These are phyloP conservation scores for Paramecium sexaurelia DNA, from an alignment of 73 alveolate species.

Conservation along the genomic window DNA sequence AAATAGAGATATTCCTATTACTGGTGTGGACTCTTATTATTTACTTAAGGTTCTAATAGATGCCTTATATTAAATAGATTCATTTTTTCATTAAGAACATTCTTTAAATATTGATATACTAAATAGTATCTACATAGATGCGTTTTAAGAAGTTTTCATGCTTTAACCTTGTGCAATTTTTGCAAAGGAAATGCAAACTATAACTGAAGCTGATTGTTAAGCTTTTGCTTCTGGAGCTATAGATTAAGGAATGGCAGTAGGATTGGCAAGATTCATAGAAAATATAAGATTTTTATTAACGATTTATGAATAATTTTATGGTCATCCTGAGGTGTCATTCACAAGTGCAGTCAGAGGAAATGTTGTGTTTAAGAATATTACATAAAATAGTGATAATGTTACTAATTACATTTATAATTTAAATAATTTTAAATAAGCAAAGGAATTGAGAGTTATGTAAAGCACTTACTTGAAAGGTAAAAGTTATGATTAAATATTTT, in stretches of 20 bases:
- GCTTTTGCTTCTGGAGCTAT: constrained; percentile 55
- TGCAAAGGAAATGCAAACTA: background rate
- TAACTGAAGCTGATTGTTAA: constrained; percentile 16
- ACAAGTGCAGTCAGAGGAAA: background rate
- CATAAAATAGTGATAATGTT: constrained; percentile 28
- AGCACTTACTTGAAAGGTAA: constrained; percentile 20
- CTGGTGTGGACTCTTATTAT: background rate
- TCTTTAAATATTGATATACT: background rate
- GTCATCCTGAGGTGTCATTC: background rate
- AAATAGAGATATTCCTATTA: background rate
- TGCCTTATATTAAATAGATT: constrained; percentile 30
- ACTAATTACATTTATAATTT: constrained; percentile 31
- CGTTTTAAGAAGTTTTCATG: constrained; percentile 52
- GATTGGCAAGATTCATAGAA: constrained; percentile 53
- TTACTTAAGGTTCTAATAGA: background rate
- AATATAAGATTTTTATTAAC: constrained; percentile 33
- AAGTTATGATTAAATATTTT: background rate
- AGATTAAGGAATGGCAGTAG: constrained; percentile 66
- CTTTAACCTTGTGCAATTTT: constrained; percentile 40
- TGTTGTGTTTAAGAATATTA: background rate
- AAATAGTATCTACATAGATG: background rate
- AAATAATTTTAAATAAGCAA: background rate
- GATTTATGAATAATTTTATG: constrained; percentile 26
- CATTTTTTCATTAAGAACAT: constrained; percentile 57
- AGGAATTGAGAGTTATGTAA: background rate